phyloP scores from a whole-genome alignment of 2,329 filamentous ascomycete genomes.

The Zasmidium cellare region DNA sequence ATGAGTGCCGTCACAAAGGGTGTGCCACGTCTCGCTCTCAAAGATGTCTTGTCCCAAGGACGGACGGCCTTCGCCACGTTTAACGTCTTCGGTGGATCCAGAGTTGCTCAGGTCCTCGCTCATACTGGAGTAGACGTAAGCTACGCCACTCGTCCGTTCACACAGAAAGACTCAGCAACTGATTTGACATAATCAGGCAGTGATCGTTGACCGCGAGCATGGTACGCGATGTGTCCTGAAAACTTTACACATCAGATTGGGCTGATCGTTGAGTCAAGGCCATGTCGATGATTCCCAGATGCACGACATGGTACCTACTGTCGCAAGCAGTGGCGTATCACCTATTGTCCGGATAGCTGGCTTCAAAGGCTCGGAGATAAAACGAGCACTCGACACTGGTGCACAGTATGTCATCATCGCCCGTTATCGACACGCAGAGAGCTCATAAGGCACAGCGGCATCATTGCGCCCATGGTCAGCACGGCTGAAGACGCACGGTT shows the following conservation, averaged over 20 bases:
- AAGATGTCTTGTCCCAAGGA: not conserved
- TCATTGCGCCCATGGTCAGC: constrained; percentile 55
- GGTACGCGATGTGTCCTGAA: not conserved
- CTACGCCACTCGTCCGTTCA: not conserved
- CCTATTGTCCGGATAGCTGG: not conserved
- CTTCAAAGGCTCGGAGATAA: not conserved
- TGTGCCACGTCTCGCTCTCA: not conserved
- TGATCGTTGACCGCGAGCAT: not conserved
- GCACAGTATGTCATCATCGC: not conserved
- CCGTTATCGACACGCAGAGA: no score
- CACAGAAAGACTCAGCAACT: not conserved
- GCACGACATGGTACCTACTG: not conserved
- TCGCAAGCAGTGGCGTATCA: not conserved
- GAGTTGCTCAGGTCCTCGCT: not conserved
- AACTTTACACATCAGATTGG: not conserved
- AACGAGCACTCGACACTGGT: not conserved
- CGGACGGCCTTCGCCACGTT: not conserved
- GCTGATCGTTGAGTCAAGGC: not conserved
- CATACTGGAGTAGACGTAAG: not conserved
- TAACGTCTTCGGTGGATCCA: not conserved
- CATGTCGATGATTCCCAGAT: not conserved
- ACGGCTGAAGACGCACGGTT: constrained; percentile 52
- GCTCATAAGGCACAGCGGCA: constrained; percentile 10
- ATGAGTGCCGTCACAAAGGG: no score
- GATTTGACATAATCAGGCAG: not conserved